Evolutionary conservation across 2,329 filamentous ascomycete genomes (phyloP), one percentile per base, ranked within the genome.

Genomic region (Venturia nashicola): DNA sequence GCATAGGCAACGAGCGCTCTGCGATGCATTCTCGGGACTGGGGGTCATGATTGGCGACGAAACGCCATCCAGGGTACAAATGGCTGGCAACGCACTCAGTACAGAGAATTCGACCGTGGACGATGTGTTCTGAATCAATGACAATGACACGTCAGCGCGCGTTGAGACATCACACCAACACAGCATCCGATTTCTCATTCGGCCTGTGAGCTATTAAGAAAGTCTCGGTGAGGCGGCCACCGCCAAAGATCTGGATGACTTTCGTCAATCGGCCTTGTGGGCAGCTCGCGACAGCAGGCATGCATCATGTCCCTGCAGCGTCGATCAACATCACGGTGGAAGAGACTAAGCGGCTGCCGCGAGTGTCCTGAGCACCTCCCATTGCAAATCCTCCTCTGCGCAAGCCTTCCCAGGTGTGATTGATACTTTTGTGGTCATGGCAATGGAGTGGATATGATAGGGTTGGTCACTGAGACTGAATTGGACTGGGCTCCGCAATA

Each of bases 31-130:
- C 76, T 86, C 90, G 0, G 94, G 95, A 0, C 75, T 99, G 66
- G 91, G 89, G 0, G 89, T 96, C 51, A 95, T 96, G 69, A 80
- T 99, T 51, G 87, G 84, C 43, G 91, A 97, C 57, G 92, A 96
- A n/a, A 18, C 32, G 36, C 32, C 51, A 57, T 3, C 8, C 14
- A 71, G 69, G 61, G 72, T 61, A 36, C 5, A n/a, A 42, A 57
- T 57, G 14, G 51, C 51, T 9, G 51, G 32, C 32, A 18, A 7
- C n/a, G 51, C 51, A 18, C 27, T 57, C 51, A 57, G 14, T n/a
- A 57, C 51, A n/a, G 27, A 5, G 27, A 32, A 57, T n/a, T 18
- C 51, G 18, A 20, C 27, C 6, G 39, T 36, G 27, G 51, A 36
- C 51, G 51, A 57, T 14, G 27, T 57, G 5, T 57, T 57, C 18